Base-by-base conservation (phyloP, 2,329 filamentous ascomycete genomes). In the Colletotrichum sp. region DNA sequence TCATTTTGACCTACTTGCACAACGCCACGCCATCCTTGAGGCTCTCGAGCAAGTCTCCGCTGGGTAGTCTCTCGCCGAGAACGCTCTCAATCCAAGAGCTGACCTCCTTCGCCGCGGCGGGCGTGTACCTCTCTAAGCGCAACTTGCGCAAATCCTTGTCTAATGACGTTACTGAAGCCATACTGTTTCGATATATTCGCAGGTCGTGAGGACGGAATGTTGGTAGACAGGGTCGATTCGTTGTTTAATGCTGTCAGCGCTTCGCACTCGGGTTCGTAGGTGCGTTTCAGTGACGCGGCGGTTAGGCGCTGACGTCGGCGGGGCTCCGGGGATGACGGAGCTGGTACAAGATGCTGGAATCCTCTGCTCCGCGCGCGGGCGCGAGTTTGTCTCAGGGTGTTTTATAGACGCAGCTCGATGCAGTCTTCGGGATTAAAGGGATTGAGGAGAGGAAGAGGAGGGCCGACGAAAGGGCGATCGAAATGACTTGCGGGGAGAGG, bases 101-200 rank as follows among this genome's bases (percentile, higher is more conserved):
- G 24, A 92, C 94, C 87, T 99, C 96, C 80, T 95, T 95, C 68
- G 96, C 96, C 55, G 96, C 96, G 80, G 94, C 92, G 26, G 96
- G 95, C 2, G 96, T 99, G 87, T 98, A 99, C 87, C 96, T 95
- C 77, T 96, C 95, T 81, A 98, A 90, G 86, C 97, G 96, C 90
- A 99, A 86, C 84, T 93, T 96, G 90, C 95, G 95, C 92, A 99
- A 90, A 88, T 99, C 97, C 86, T 96, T 96, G 87, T 99, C 97
- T 77, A 99, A 89, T 78, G 95, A 98, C 78, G 95, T 92, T 36
- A 99, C 96, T 52, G 96, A 98, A 80, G 96, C 96, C 96, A 99
- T 99, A 78, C 71, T 83, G 59, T 15, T 60, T 32, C 15, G 78
- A 36, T 59, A 52, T 39, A 32, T 52, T 57, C 55, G 55, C 36